Percentiles rank a stretch among this genome's conserved stretches.
phyloP scores from a whole-genome alignment of 2,329 filamentous ascomycete species.

The Hirsutella thompsonii region DNA sequence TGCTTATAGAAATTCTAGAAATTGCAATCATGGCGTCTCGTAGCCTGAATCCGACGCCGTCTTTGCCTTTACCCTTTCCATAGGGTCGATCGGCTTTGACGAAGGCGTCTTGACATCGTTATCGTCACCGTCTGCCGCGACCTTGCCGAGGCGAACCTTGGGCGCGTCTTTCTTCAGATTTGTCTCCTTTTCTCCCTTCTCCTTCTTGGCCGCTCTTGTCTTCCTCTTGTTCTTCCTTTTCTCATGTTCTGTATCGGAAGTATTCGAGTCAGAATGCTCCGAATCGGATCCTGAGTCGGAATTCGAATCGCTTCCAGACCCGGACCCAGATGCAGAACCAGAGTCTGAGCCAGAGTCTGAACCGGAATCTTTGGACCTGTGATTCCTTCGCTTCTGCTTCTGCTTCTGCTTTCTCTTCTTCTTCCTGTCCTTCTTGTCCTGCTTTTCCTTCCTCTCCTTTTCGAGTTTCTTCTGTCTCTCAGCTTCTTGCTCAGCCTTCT shows the following conservation, averaged over 20 bases:
- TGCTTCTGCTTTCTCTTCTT: not conserved
- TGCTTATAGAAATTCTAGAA: not conserved
- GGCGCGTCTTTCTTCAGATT: not conserved
- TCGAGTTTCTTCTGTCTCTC: constrained; percentile 10
- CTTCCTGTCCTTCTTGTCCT: constrained; percentile 1
- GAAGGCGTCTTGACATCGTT: not conserved
- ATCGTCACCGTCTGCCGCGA: not conserved
- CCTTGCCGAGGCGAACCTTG: not conserved
- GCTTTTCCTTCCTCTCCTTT: constrained; percentile 7
- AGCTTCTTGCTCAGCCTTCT: constrained; percentile 21
- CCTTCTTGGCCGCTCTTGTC: not conserved
- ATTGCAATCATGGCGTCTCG: constrained; percentile 11
- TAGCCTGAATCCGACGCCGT: constrained; percentile 20
- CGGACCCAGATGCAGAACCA: too few species aligned
- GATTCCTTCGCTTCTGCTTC: too few species aligned
- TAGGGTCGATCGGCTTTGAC: not conserved
- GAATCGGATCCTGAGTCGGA: not conserved
- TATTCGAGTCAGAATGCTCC: not conserved
- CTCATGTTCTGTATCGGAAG: not conserved
- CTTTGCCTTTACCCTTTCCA: constrained; percentile 9
- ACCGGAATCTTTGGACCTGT: not conserved
- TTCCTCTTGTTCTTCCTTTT: not conserved
- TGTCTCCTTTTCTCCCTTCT: not conserved
- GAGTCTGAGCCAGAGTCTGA: not conserved
- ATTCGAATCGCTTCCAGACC: too few species aligned